Conservation (phyloP, 2,329 filamentous ascomycete species). For the Venturia oleaginea region DNA sequence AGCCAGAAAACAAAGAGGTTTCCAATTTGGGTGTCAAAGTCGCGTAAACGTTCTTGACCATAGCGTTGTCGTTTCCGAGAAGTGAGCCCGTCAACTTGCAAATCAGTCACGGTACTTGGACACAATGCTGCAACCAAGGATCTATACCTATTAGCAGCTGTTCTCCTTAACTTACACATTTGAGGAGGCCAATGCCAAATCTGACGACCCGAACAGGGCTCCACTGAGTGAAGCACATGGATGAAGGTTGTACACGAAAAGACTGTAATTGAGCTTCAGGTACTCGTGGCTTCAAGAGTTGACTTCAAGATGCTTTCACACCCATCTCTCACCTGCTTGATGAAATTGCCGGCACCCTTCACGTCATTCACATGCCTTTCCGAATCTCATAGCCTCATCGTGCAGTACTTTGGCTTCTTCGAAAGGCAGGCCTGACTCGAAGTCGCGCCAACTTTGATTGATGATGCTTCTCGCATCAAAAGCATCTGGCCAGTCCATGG, state of each 20-base stretch:
- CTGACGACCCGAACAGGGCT: not conserved
- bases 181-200: not conserved
- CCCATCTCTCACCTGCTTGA: not conserved
- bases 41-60: too few species aligned
- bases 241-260: not conserved
- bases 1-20: not conserved
- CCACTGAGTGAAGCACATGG: too few species aligned
- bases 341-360: not conserved
- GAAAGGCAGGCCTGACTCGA: conserved; percentile 25
- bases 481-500: conserved; percentile 46
- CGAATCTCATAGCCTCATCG: conserved; percentile 36
- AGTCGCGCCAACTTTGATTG: conserved; percentile 43
- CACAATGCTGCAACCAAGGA: too few species aligned
- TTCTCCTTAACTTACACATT: not conserved
- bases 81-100: too few species aligned
- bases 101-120: too few species aligned
- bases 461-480: conserved; percentile 50
- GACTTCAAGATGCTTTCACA: not conserved
- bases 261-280: not conserved
- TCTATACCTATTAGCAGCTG: not conserved
- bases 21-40: too few species aligned
- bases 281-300: not conserved
- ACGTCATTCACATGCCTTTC: conserved; percentile 26
- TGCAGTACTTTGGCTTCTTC: conserved; percentile 37
- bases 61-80: too few species aligned